Evolutionary conservation across 768 basidiomycete genomes (phyloP).

Genomic region (Clitopilus hobsonii): DNA sequence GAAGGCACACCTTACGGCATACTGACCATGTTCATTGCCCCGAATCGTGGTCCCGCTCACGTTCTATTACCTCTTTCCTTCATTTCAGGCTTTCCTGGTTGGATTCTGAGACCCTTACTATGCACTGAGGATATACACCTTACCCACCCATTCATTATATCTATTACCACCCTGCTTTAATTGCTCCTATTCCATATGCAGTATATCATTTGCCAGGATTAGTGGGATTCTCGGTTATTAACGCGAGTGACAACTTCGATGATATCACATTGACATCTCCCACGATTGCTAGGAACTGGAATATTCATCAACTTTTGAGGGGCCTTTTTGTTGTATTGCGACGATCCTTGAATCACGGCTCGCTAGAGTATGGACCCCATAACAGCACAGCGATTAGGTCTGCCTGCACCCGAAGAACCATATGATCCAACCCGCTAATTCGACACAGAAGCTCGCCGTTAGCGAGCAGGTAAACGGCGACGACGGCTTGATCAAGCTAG

Average conservation of each 20-base stretch:
- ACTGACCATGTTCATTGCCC: not conserved
- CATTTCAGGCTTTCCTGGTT: not conserved
- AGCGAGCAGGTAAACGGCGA: no score
- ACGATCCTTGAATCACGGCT: not conserved
- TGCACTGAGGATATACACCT: not conserved
- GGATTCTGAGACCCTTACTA: not conserved
- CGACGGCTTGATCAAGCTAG: constrained; percentile 37
- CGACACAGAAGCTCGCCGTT: no score
- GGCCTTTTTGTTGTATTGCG: not conserved
- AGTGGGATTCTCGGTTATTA: no score
- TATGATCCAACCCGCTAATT: constrained; percentile 6
- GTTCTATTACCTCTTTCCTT: not conserved
- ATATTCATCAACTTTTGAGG: not conserved
- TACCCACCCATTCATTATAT: not conserved
- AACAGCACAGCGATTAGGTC: not conserved
- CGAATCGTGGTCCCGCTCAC: not conserved
- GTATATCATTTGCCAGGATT: not conserved
- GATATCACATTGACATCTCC: not conserved
- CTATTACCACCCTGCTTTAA: not conserved
- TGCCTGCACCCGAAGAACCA: not conserved
- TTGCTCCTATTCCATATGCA: not conserved
- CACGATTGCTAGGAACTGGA: not conserved
- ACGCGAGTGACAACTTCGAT: not conserved
- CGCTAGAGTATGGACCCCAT: not conserved
- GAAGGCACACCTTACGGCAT: constrained; percentile 9